These are phyloP conservation scores for Trypanosomatidae sp. DNA, from an alignment of 208 protist species.

Conservation along the genomic window DNA sequence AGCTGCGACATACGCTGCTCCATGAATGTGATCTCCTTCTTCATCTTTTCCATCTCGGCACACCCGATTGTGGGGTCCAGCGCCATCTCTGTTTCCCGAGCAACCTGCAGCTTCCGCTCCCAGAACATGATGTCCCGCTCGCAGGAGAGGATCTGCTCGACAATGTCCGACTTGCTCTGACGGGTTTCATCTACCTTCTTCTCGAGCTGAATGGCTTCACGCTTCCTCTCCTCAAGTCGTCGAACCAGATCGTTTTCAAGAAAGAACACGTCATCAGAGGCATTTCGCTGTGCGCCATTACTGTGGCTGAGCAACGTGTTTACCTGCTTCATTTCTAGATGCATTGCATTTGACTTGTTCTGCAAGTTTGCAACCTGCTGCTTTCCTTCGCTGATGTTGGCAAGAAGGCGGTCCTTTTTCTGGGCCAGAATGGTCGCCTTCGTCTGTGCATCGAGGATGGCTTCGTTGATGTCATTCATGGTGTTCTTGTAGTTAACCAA, in stretches of 20 bases:
- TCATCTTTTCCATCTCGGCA: conserved; percentile 95
- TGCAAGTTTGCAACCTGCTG: conserved; percentile 78
- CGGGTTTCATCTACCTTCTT: conserved; percentile 79
- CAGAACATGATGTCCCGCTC: conserved; percentile 96
- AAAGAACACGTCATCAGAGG: conserved; percentile 91
- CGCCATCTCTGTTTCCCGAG: conserved; percentile 95
- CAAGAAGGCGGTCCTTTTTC: conserved; percentile 85
- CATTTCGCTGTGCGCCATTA: conserved; percentile 53
- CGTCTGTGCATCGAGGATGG: conserved; percentile 85
- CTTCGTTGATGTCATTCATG: conserved; percentile 84
- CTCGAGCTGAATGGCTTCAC: conserved; percentile 89
- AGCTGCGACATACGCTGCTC: conserved; percentile 91
- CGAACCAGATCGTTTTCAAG: conserved; percentile 92
- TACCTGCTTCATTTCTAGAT: conserved; percentile 93
- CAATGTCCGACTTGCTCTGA: conserved; percentile 75
- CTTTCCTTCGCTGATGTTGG: conserved; percentile 68
- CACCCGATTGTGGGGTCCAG: conserved; percentile 94
- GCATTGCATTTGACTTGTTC: conserved; percentile 88
- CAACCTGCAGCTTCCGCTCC: conserved; percentile 96
- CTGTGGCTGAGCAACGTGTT: conserved; percentile 92
- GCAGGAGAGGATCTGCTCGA: conserved; percentile 90
- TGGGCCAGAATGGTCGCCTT: conserved; percentile 91
- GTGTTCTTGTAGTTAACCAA: conserved; percentile 94
- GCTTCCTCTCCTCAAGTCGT: conserved; percentile 90
- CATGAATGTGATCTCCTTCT: conserved; percentile 96